Base-by-base conservation (phyloP, 2,329 filamentous ascomycete species). In the Colletotrichum filicis region DNA sequence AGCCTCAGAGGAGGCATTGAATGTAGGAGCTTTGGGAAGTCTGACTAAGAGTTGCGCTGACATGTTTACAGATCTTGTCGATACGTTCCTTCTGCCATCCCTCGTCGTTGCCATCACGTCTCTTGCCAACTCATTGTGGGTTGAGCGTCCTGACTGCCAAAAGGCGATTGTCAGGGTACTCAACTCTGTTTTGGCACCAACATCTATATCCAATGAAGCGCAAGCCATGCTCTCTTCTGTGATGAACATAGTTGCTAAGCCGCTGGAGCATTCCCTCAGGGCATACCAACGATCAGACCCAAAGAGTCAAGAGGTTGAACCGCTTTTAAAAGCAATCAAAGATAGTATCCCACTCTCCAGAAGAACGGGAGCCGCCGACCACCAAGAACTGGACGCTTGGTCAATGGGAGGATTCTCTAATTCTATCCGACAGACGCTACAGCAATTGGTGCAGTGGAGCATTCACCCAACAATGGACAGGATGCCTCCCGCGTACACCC, bases 21-120 rank as follows among this genome's bases (percentile, higher is more conserved):
- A 82, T 95, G 92, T 93, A 78, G 85, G 90, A 24, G 83, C 8
- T 58, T 22, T 3, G 32, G 55, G 6, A 12, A 64, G 42, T n/a
- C 22, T 32, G 58, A 52, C 63, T 30, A 66, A 72, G 11, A n/a
- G 8, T 28, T 16, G 42, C 32, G 46, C 76, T 80, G 66, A 80
- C 68, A 22, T 14, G 2, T 53, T 5, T 4, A 3, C 73, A 93
- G 91, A 95, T 78, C 86, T 97, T 12, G 91, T 95, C 3, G 93
- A 95, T 76, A 93, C 94, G 0, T 95, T 95, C 75, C 83, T 97
- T 2, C 83, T 96, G n/a, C 94, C 94, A 0, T 93, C 93, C 0
- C 86, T 97, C 0, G 90, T 96, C 2, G 91, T 92, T 5, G 93
- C 92, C 0, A 88, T 96, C 16, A 87, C 88, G 3, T 96, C 93